A percentile compares a stretch with the other conserved stretches of the same genome.
These are phyloP conservation scores for Sphaerostilbella broomeana DNA, from an alignment of 2,329 filamentous ascomycete species.

Conservation along the genomic window DNA sequence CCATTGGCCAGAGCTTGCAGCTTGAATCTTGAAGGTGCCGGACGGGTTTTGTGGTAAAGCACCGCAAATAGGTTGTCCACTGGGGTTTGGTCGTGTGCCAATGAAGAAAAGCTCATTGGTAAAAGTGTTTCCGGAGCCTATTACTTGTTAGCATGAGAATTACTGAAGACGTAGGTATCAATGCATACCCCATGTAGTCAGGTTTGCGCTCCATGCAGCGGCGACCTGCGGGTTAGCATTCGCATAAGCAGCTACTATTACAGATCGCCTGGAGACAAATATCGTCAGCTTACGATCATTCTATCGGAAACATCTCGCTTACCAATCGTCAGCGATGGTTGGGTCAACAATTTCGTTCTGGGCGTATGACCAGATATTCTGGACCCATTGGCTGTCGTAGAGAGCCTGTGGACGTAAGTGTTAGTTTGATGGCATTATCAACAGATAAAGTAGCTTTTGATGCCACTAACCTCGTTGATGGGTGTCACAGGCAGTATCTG, in stretches of 20 bases:
- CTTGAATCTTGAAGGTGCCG: constrained; percentile 19
- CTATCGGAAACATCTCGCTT: background rate
- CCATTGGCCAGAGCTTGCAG: constrained; percentile 13
- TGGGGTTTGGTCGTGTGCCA: constrained; percentile 20
- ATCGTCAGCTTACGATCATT: background rate
- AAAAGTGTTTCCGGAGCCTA: constrained; percentile 19
- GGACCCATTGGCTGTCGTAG: constrained; percentile 19
- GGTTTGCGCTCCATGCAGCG: constrained; percentile 18
- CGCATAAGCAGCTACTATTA: constrained; percentile 19
- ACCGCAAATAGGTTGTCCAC: constrained; percentile 18
- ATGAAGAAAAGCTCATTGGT: constrained; percentile 21
- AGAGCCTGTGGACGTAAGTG: constrained; percentile 11
- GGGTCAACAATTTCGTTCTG: constrained; percentile 18
- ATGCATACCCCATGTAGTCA: constrained; percentile 19
- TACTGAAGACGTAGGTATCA: too few species aligned
- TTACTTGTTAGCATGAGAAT: background rate
- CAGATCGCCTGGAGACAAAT: constrained; percentile 15
- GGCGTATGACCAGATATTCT: constrained; percentile 20
- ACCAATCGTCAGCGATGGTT: constrained; percentile 18
- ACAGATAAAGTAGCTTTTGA: background rate
- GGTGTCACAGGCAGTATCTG: constrained; percentile 12
- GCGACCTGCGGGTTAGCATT: constrained; percentile 20
- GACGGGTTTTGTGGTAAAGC: constrained; percentile 19
- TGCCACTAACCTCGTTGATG: constrained; percentile 10
- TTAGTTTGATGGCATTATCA: background rate